Evolutionary conservation across 352 stramenopile genomes (phyloP), one percentile per base, ranked within the genome.

Genomic region (Bremia lactucae): DNA sequence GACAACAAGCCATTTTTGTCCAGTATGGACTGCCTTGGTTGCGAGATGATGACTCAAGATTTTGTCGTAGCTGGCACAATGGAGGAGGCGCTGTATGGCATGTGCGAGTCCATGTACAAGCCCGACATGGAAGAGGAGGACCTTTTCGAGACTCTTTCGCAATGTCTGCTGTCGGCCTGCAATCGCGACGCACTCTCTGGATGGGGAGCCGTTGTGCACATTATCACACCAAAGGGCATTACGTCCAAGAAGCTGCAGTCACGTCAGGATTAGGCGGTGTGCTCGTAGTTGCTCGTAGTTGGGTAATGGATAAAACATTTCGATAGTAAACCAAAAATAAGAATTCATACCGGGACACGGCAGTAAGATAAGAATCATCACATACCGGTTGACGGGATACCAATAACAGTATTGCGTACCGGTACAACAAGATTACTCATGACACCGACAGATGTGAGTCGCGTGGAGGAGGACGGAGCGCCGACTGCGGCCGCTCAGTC

Each of bases 21-120:
- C 34, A 94, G 85, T 49, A 98, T 98, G 93, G 96, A 99, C 69
- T 83, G 97, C 24, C 95, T 99, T 53, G 96, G 96, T 22, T 97
- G 95, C 20, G 78, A 95, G 26, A 91, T 97, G 39, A 84, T 91
- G 46, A 92, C 94, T 5, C 87, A 98, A 49, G 95, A 99, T 64
- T 99, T 98, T 80, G 95, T 98, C 20, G 96, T 98, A 25, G 83
- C 79, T 4, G 96, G 96, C 42, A 99, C 95, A 16, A 98, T 96
- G 77, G 95, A 96, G 36, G 88, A 95, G 38, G 97, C 97, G 61
- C 78, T 99, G 43, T 97, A 98, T 60, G 96, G 96, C 56, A 98
- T 97, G 88, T 99, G 95, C 59, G 96, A 99, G 64, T 96, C 93
- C 48, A 73, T 99, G 31, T 99, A 96, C 67, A 91, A 95, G 61